Percentiles rank a stretch among this genome's conserved stretches.
phyloP scores from a whole-genome alignment of 2,329 filamentous ascomycete species.

The Aspergillus hortae region DNA sequence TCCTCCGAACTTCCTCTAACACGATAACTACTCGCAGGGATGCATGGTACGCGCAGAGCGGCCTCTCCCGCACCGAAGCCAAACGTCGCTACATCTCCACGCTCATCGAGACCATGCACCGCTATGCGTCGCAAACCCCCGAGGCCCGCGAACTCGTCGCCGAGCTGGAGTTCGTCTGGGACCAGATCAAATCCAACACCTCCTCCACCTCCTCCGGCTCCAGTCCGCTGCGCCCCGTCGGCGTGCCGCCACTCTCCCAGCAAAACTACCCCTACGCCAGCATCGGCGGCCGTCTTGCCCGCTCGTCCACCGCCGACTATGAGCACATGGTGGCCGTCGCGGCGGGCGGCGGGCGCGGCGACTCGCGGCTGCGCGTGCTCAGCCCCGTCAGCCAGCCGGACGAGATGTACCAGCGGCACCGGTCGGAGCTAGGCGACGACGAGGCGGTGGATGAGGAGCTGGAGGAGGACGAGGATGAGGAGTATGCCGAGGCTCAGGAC shows the following conservation, averaged over 20 bases:
- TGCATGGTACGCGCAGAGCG: slow-evolving; percentile 87
- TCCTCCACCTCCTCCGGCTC: slow-evolving; percentile 40
- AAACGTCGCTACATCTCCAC: slow-evolving; percentile 93
- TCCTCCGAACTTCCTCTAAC: background rate
- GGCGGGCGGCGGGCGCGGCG: slow-evolving; percentile 25
- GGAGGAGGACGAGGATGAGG: slow-evolving; percentile 34
- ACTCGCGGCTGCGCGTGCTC: slow-evolving; percentile 63
- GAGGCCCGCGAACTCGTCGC: slow-evolving; percentile 84
- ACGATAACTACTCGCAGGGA: slow-evolving; percentile 55
- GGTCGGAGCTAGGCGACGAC: slow-evolving; percentile 41
- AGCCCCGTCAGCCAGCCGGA: slow-evolving; percentile 85
- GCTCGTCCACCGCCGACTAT: slow-evolving; percentile 28
- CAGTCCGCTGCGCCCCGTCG: slow-evolving; percentile 27
- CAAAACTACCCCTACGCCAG: slow-evolving; percentile 26
- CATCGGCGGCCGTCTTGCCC: slow-evolving; percentile 33
- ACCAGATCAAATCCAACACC: slow-evolving; percentile 87
- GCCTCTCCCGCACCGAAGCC: slow-evolving; percentile 81
- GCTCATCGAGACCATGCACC: slow-evolving; percentile 94
- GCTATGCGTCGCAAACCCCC: slow-evolving; percentile 76
- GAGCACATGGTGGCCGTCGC: slow-evolving; percentile 40
- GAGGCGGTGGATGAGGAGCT: slow-evolving; percentile 21
- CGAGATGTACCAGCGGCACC: slow-evolving; percentile 49
- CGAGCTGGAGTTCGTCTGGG: slow-evolving; percentile 99
- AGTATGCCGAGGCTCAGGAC: slow-evolving; percentile 35
- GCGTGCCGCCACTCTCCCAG: slow-evolving; percentile 25